Evolutionary conservation across 2,329 filamentous ascomycete genomes (phyloP).

Genomic region (Diplocarpon rosae): DNA sequence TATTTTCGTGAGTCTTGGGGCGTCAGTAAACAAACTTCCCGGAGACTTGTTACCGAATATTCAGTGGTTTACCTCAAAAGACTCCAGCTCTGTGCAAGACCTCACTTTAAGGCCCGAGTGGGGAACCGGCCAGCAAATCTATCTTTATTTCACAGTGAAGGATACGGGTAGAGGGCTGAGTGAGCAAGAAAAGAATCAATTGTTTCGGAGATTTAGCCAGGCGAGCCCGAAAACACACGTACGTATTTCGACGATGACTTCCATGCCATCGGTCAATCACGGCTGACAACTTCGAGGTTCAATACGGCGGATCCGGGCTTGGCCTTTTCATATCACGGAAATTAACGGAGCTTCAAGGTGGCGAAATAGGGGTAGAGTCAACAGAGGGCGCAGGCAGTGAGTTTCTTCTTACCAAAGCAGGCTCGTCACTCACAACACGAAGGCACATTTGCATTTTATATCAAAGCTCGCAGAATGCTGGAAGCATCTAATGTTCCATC

Average conservation of each 20-base stretch:
- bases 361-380: constrained; percentile 52
- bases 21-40: constrained; percentile 23
- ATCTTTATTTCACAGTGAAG: constrained; percentile 42
- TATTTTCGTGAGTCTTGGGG: constrained; percentile 37
- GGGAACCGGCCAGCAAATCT: constrained; percentile 28
- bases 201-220: constrained; percentile 60
- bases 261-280: not conserved
- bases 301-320: constrained; percentile 53
- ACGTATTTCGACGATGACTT: not conserved
- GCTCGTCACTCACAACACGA: not conserved
- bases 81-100: constrained; percentile 12
- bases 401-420: not conserved
- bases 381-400: constrained; percentile 45
- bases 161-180: constrained; percentile 56
- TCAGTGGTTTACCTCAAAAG: constrained; percentile 26
- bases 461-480: constrained; percentile 33
- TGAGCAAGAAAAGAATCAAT: constrained; percentile 49
- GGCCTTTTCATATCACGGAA: constrained; percentile 55
- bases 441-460: constrained; percentile 47
- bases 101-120: constrained; percentile 20
- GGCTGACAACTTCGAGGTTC: constrained; percentile 29
- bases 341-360: constrained; percentile 52
- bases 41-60: constrained; percentile 20
- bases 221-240: constrained; percentile 38
- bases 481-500: not conserved